Evolutionary conservation across 2,329 filamentous ascomycete genomes (phyloP).

Genomic region (Epichloe amarillans): DNA sequence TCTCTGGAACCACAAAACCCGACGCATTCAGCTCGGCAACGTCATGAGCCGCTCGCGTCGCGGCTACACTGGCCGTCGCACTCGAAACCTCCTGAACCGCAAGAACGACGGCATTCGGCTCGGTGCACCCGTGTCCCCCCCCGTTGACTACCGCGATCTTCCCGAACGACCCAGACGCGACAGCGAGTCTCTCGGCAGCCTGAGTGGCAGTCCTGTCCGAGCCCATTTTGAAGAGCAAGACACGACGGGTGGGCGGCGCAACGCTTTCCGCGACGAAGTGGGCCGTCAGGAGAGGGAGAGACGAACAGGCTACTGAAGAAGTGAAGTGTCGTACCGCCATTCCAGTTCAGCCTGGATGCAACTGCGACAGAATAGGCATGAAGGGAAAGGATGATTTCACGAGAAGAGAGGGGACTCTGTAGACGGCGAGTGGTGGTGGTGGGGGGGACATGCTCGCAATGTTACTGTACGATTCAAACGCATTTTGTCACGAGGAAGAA

Average conservation of each 20-base stretch:
- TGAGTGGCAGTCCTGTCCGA: slow-evolving; percentile 33
- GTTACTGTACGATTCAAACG: not conserved
- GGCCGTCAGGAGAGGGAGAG: slow-evolving; percentile 26
- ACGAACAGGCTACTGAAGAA: not conserved
- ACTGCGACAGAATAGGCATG: not conserved
- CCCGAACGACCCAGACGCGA: slow-evolving; percentile 19
- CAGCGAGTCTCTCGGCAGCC: slow-evolving; percentile 35
- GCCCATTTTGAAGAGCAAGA: slow-evolving; percentile 26
- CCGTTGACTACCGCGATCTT: slow-evolving; percentile 15
- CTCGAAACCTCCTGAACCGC: slow-evolving; percentile 21
- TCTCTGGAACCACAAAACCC: slow-evolving; percentile 40
- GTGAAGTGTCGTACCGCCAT: not conserved
- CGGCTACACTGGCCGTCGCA: slow-evolving; percentile 30
- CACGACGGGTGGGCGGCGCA: slow-evolving; percentile 19
- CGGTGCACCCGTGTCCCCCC: slow-evolving; percentile 17
- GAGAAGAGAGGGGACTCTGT: not conserved
- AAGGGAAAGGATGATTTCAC: not conserved
- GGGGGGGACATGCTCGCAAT: not conserved
- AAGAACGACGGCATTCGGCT: slow-evolving; percentile 32
- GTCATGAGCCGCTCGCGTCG: slow-evolving; percentile 33
- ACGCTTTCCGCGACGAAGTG: slow-evolving; percentile 38
- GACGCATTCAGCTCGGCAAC: slow-evolving; percentile 36
- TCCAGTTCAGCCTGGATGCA: not conserved
- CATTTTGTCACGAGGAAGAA: not conserved
- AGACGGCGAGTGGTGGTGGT: not conserved